Base-by-base conservation (phyloP, 2,329 filamentous ascomycete genomes). In the Nectriaceae sp. region DNA sequence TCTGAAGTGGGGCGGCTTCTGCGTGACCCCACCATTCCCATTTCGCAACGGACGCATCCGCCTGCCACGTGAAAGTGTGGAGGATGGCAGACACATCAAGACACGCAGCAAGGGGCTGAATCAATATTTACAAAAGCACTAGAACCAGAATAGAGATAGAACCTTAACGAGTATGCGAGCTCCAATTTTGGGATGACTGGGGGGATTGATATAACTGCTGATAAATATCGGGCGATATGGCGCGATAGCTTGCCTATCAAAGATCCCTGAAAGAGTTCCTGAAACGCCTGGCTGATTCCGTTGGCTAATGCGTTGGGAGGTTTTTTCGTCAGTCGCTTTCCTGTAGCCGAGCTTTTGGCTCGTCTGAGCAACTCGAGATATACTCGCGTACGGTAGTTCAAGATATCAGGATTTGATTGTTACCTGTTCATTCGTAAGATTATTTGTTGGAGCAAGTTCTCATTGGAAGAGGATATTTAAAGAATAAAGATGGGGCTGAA, bases 41-140 rank as follows among this genome's bases (percentile, higher is more conserved):
- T 45, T 53, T 42, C 43, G 47, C 22, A 15, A 42, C 50, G 47
- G 49, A 57, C 45, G 50, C 42, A 49, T 37, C 54, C 52, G 50
- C 21, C 44, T 50, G 51, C 52, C 52, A 56, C 50, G 50, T 61
- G 50, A 55, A 51, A 45, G 18, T 20, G 21, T 40, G 37, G 18
- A 44, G 41, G 33, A 11, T 38, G n/a, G n/a, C 26, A 15, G 26
- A 31, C 26, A 31, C 8, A 31, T 8, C 26, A 8, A 15, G 26
- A 31, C 15, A 15, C 26, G 8, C n/a, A n/a, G n/a, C n/a, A n/a
- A 8, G 26, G 15, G 26, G 26, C 26, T 31, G 26, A 31, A 31
- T 8, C 8, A 31, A 15, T 8, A 15, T 31, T 15, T 8, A 8
- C 15, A 15, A 31, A 31, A 31, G 26, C 26, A 15, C 26, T 31